Evolutionary conservation across 768 basidiomycete genomes (phyloP), one percentile per base, ranked within the genome.

Genomic region (Agrocybe chaxingu): DNA sequence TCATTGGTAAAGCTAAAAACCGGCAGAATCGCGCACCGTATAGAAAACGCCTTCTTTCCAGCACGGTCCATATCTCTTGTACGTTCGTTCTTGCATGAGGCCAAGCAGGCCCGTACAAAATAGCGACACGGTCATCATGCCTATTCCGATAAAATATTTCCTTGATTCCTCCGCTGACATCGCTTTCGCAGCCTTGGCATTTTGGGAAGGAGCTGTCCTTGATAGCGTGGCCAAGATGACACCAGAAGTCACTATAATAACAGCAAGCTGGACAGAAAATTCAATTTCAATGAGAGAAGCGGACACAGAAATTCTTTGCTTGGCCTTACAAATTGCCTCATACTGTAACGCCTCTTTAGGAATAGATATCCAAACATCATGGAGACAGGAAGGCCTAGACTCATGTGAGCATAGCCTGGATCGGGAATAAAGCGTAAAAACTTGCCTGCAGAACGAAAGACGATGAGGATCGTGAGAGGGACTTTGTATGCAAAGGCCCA

Each of bases 41-140:
- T 92, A 94, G 61, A 94, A 92, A 2, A 92, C 75, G 3, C 84
- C 85, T 66, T 92, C 92, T 58, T 78, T 81, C 92, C 92, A 94
- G 55, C 77, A 81, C 0, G 85, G 84, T 0, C 90, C 90, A 56
- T 89, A 89, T 39, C 67, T 74, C 47, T 66, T 73, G 63, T 88
- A 94, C 7, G 89, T 91, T 47, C 72, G 72, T 62, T 92, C 89
- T 73, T 92, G 90, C 34, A 89, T 69, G 19, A 87, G 62, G 1
- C 92, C 92, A 38, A 89, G 74, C 4, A 81, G 64, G 0, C 82
- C 87, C 0, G 84, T 84, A 46, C 88, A 74, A 42, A 91, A 63
- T 37, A 90, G 70, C 0, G 89, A 88, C 3, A 76, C 53, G 9
- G 80, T 67, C 35, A 92, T 78, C 77, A 94, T 82, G 11, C 66